phyloP scores from a whole-genome alignment of 139 green algal species.

The Zygnema cylindricum region DNA sequence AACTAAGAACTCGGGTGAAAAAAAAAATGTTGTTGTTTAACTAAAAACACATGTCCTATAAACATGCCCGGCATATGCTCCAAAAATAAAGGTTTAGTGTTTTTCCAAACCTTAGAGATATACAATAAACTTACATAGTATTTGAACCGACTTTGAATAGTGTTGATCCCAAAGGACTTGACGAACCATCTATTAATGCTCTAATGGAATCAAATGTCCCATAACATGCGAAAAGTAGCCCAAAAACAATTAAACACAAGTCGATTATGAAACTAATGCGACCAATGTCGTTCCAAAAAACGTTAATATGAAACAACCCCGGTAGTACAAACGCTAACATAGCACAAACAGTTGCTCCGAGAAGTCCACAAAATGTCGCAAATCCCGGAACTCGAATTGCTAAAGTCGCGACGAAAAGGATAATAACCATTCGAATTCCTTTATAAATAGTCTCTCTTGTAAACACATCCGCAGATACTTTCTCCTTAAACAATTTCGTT shows the following conservation, averaged over 20 bases:
- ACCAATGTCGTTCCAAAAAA: not conserved
- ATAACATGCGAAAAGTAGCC: constrained; percentile 34
- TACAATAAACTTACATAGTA: too few relatives aligned
- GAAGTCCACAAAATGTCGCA: constrained; percentile 37
- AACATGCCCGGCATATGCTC: too few relatives aligned
- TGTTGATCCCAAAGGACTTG: too few relatives aligned
- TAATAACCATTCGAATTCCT: not conserved
- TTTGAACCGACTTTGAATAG: too few relatives aligned
- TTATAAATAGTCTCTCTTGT: constrained; percentile 21
- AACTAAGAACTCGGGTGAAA: too few relatives aligned
- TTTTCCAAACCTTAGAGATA: too few relatives aligned
- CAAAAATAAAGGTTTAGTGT: too few relatives aligned
- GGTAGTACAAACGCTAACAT: constrained; percentile 56
- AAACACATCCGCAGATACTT: constrained; percentile 17
- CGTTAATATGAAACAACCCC: constrained; percentile 28
- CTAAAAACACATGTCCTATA: too few relatives aligned
- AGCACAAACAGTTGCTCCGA: constrained; percentile 45
- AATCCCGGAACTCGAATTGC: constrained; percentile 47
- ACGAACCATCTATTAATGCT: too few relatives aligned
- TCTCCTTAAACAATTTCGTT: constrained; percentile 35
- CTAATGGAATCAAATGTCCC: constrained; percentile 24
- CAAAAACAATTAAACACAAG: constrained; percentile 34
- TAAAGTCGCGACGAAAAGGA: constrained; percentile 5
- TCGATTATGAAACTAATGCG: not conserved
- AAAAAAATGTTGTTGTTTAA: too few relatives aligned